These are phyloP conservation scores for Russula brevipes DNA, from an alignment of 768 basidiomycete genomes.

Conservation along the genomic window DNA sequence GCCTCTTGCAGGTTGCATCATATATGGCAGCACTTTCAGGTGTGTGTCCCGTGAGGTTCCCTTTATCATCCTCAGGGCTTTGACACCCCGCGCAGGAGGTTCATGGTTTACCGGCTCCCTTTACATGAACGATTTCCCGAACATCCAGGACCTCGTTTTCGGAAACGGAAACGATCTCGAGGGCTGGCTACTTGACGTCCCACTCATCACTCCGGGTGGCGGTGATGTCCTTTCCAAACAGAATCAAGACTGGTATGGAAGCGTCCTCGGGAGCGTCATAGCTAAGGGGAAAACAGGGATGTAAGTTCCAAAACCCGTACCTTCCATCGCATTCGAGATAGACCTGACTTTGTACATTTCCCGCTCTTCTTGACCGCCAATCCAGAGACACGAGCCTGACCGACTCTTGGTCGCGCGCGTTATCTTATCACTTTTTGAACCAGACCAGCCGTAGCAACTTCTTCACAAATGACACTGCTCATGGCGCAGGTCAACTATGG, in stretches of 20 bases:
- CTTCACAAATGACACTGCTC: conserved; percentile 51
- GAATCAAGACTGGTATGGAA: conserved; percentile 52
- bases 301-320: conserved; percentile 34
- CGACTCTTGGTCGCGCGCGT: conserved; percentile 59
- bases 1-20: conserved; percentile 62
- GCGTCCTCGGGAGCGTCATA: conserved; percentile 48
- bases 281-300: conserved; percentile 52
- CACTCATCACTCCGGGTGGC: conserved; percentile 52
- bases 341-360: too few species aligned
- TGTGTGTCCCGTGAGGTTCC: conserved; percentile 26
- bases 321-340: too few species aligned
- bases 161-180: conserved; percentile 45
- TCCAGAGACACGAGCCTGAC: conserved; percentile 57
- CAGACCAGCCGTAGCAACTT: conserved; percentile 55
- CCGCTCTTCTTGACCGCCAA: too few species aligned
- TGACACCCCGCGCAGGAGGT: conserved; percentile 40
- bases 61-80: too few species aligned
- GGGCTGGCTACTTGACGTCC: conserved; percentile 55
- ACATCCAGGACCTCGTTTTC: conserved; percentile 50
- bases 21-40: conserved; percentile 67
- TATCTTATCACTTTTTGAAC: conserved; percentile 71
- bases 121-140: conserved; percentile 59
- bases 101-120: conserved; percentile 66
- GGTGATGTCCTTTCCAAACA: conserved; percentile 39
- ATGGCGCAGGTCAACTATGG: conserved; percentile 70